Conservation (phyloP, 768 basidiomycete species). For the Rhodosporidiobolus odoratus region DNA sequence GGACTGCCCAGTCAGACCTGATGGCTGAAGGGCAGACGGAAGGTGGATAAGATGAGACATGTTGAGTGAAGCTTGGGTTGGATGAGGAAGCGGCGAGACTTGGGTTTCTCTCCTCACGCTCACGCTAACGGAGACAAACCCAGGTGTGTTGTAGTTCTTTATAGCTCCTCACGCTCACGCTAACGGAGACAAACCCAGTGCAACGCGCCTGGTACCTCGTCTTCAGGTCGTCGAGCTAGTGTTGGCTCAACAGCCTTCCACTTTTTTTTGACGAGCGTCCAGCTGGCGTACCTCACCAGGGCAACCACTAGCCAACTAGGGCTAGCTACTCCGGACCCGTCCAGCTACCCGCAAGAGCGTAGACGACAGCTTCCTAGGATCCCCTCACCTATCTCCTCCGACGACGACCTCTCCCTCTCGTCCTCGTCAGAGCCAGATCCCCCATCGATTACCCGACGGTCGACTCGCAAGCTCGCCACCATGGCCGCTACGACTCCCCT, state of each 20-base stretch:
- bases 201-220: no score
- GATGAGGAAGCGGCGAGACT: no score
- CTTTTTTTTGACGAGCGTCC: conserved; percentile 12
- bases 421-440: neutral
- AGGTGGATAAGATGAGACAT: no score
- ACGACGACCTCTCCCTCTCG: neutral
- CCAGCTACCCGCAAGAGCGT: neutral
- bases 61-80: no score
- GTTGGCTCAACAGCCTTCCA: conserved; percentile 2
- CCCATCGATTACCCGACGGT: neutral
- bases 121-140: no score
- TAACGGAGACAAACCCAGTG: no score
- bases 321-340: neutral
- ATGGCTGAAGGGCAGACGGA: no score
- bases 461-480: neutral
- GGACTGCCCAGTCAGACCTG: no score
- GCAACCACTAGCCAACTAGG: neutral
- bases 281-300: neutral
- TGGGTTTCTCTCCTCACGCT: no score
- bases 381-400: neutral
- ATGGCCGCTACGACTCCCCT: neutral
- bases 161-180: no score
- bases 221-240: no score
- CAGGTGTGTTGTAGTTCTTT: no score
- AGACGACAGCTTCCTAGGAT: neutral